phyloP scores from a whole-genome alignment of 2,329 filamentous ascomycete genomes.

The Phialocephala subalpina region DNA sequence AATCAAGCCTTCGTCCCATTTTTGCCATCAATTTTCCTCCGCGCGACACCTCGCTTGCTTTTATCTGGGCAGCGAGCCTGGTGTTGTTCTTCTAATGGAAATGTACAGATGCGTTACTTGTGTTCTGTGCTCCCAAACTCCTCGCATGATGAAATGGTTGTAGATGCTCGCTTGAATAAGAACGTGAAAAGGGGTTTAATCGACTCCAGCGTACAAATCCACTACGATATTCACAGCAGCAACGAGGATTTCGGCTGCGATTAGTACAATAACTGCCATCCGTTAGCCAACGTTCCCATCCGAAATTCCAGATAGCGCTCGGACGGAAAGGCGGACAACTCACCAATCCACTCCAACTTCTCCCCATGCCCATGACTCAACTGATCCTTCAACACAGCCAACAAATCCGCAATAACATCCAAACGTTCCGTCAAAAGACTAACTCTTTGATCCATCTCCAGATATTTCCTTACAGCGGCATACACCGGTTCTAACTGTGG shows the following conservation, averaged over 20 bases:
- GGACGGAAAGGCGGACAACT: conserved; percentile 44
- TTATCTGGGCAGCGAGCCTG: conserved; percentile 5
- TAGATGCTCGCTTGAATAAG: background rate
- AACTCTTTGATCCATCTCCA: conserved; percentile 98
- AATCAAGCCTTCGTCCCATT: background rate
- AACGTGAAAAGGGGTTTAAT: conserved; percentile 47
- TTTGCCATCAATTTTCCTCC: conserved; percentile 4
- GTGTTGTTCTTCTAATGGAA: conserved; percentile 4
- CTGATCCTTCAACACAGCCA: conserved; percentile 95
- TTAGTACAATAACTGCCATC: conserved; percentile 83
- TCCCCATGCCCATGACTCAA: conserved; percentile 92
- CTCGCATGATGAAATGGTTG: conserved; percentile 2
- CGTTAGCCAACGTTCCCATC: conserved; percentile 23
- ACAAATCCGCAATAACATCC: conserved; percentile 90
- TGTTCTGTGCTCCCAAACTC: background rate
- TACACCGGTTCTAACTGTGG: conserved; percentile 97
- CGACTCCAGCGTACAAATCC: conserved; percentile 80
- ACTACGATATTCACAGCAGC: conserved; percentile 95
- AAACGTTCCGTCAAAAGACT: conserved; percentile 87
- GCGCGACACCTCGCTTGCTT: background rate
- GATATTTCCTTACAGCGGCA: conserved; percentile 90
- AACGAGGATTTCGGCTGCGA: conserved; percentile 93
- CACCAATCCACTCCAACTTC: conserved; percentile 89
- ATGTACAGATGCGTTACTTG: background rate
- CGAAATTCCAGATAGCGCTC: conserved; percentile 1